These are phyloP conservation scores for Cudoniella acicularis DNA, from an alignment of 495 filamentous ascomycete genomes.

Conservation along the genomic window DNA sequence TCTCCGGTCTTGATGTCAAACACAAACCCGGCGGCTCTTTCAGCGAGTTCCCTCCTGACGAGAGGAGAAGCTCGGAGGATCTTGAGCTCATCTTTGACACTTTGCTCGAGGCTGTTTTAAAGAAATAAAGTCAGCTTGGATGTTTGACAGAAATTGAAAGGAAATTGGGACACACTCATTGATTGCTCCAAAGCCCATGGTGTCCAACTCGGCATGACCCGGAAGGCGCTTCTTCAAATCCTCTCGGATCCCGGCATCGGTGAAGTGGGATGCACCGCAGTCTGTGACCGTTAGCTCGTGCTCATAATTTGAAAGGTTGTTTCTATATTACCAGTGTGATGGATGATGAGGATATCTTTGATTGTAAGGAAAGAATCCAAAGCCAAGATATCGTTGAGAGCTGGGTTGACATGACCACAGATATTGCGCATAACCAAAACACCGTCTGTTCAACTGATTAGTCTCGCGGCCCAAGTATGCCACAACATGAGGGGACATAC, in stretches of 20 bases:
- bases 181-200: neutral
- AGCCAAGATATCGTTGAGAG: neutral
- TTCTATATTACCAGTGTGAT: neutral
- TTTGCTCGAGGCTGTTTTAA: slow-evolving; percentile 17
- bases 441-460: neutral
- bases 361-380: neutral
- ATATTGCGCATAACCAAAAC: neutral
- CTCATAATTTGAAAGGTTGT: neutral
- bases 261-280: neutral
- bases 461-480: neutral
- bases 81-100: slow-evolving; percentile 27
- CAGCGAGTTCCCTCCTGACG: slow-evolving; percentile 24
- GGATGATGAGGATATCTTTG: slow-evolving; percentile 2
- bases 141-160: neutral
- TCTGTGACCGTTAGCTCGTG: neutral
- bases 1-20: slow-evolving; percentile 35
- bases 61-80: slow-evolving; percentile 23
- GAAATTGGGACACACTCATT: neutral
- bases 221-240: neutral
- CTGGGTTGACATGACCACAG: neutral
- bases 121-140: neutral
- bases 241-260: neutral
- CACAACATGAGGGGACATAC: slow-evolving; percentile 5
- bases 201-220: neutral
- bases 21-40: slow-evolving; percentile 24